Base-by-base conservation (phyloP, 805 yeast genomes). In the Saccharomycopsis sp. region DNA sequence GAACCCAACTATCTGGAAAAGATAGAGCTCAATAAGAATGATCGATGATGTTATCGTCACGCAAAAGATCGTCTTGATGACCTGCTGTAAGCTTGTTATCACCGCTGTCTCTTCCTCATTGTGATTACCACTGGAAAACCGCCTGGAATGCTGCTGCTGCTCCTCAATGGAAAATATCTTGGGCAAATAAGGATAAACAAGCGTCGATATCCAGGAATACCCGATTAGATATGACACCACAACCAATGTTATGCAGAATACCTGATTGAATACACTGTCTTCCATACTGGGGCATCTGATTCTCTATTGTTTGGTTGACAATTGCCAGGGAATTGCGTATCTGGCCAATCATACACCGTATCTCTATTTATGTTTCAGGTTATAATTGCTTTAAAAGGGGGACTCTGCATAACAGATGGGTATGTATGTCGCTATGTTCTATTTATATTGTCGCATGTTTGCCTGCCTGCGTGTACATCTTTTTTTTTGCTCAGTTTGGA, bases 11-110 rank as follows among this genome's bases (percentile, higher is more conserved):
- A 59, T 7, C 34, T 56, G 60, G 5, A 53, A 57, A n/a, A 57
- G 35, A 24, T 59, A 59, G 15, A 57, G 24, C 50, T 59, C 54
- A 22, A 59, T 55, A 3, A 59, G 44, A 5, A 49, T 3, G 7
- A 54, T 54, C 17, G 57, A 54, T 17, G 22, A 52, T 2, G 57
- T 15, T 14, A 57, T 53, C 15, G 62, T 56, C 44, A 29, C 22
- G 44, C 53, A 56, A 47, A 59, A 56, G 17, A 54, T 14, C 17
- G n/a, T 19, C 19, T 38, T 24, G 17, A 58, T 19, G 34, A 44
- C 17, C 35, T n/a, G 23, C 22, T 58, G 59, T 12, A 54, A n/a
- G 35, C 22, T 55, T 12, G 23, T n/a, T 14, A n/a, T 44, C 19
- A 34, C 47, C 38, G 35, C 19, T n/a, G 14, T 47, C 5, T 53